Evolutionary conservation across 106 monocot genomes (phyloP), one percentile per base, ranked within the genome.

Genomic region (Alisma plantagoaquatica): DNA sequence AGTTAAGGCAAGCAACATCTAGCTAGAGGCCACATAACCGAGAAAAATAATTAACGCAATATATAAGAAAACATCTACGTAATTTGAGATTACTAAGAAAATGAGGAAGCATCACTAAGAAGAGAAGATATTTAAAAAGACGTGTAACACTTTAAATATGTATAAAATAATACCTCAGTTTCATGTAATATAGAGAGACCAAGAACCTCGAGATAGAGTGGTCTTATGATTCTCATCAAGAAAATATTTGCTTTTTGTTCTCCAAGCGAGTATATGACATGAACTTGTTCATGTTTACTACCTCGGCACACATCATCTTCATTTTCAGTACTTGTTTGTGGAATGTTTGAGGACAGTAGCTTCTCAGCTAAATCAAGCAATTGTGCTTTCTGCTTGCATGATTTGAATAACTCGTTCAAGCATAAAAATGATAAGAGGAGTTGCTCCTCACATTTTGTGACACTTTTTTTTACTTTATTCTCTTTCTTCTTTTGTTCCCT

Each of bases 91-190:
- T n/a, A n/a, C n/a, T n/a, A n/a, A n/a, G n/a, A n/a, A n/a, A n/a
- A n/a, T n/a, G n/a, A n/a, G n/a, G n/a, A n/a, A n/a, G n/a, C n/a
- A n/a, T n/a, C n/a, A n/a, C n/a, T n/a, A n/a, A n/a, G n/a, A n/a
- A n/a, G n/a, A n/a, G n/a, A n/a, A n/a, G n/a, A n/a, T n/a, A n/a
- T n/a, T n/a, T n/a, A n/a, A n/a, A n/a, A n/a, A n/a, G n/a, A n/a
- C n/a, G n/a, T n/a, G n/a, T n/a, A n/a, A n/a, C n/a, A n/a, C n/a
- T n/a, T n/a, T n/a, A n/a, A n/a, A n/a, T n/a, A n/a, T n/a, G n/a
- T n/a, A n/a, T n/a, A n/a, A n/a, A n/a, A n/a, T n/a, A n/a, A 29
- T 59, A 89, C 96, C 96, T 84, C 84, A 60, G 62, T 70, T 78
- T 89, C 96, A 44, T 49, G 56, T 56, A 71, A 77, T 27, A 78